phyloP scores from a whole-genome alignment of 2,329 filamentous ascomycete genomes.

The Aureobasidium sp. region DNA sequence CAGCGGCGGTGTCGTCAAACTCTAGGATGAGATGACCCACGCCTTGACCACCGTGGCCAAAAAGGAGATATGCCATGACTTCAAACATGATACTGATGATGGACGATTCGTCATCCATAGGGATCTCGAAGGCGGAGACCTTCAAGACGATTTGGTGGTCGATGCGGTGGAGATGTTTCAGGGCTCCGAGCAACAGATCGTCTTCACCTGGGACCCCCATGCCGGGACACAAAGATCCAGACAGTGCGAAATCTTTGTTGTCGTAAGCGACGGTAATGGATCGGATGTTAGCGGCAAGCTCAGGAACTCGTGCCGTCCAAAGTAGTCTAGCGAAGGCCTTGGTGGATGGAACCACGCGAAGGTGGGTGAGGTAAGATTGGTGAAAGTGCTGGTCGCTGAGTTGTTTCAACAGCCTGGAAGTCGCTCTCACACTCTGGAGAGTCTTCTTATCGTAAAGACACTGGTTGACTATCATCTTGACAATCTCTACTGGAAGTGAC shows the following conservation, averaged over 20 bases:
- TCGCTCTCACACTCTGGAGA: not conserved
- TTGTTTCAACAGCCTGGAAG: not conserved
- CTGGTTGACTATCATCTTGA: not conserved
- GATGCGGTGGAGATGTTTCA: not conserved
- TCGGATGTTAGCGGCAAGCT: not conserved
- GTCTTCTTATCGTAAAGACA: not conserved
- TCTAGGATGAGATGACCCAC: not conserved
- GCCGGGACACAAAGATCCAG: not conserved
- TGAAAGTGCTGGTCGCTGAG: not conserved
- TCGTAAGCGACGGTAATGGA: not conserved
- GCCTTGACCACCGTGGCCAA: not conserved
- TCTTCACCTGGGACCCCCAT: not conserved
- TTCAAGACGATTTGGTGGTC: too few relatives aligned
- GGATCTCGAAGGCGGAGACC: too few relatives aligned
- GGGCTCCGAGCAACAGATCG: not conserved
- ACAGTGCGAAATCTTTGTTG: not conserved
- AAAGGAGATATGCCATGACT: too few relatives aligned
- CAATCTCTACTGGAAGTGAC: not conserved
- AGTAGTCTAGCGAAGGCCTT: not conserved
- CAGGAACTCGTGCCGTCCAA: not conserved
- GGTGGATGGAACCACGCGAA: not conserved
- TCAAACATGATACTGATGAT: too few relatives aligned
- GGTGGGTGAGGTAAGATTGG: not conserved
- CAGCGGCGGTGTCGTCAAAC: not conserved
- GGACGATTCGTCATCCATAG: too few relatives aligned